Evolutionary conservation across 768 basidiomycete genomes (phyloP), one percentile per base, ranked within the genome.

Genomic region (Russula abietina): DNA sequence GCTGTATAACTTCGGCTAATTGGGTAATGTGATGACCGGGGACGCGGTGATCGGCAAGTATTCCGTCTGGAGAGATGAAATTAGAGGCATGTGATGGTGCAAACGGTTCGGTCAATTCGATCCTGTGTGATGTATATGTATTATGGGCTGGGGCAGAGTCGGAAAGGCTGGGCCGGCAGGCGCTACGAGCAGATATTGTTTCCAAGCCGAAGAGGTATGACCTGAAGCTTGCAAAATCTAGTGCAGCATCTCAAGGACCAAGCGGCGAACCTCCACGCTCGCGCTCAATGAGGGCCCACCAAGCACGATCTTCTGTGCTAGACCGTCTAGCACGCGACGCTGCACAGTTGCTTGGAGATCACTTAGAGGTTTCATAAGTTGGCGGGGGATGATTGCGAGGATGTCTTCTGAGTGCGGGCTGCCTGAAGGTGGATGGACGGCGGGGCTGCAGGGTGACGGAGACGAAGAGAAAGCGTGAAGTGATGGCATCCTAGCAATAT

Each of bases 201-300:
- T 89, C 87, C 96, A 96, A 99, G 0, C 97, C 96, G 16, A 89
- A 84, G 9, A 94, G 0, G 93, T 93, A 73, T 98, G 93, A 0
- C 92, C 96, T 0, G 92, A 91, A 1, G 87, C 85, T 71, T 98
- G 91, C 11, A 99, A 77, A 57, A 99, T 94, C 67, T 90, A 84
- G 66, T 94, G 91, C 11, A 99, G 74, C 0, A 91, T 91, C 69
- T 96, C 92, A 57, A 95, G 77, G 0, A 93, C 96, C 84, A 94
- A 89, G 26, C 86, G 79, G 28, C 94, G 82, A 43, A 98, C 77
- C 69, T 98, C 95, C 19, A 93, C 84, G 5, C 76, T 80, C 0
- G 80, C 76, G 30, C 74, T 75, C 52, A 78, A 81, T 26, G 74
- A 75, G 26, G 73, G 59, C 12, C 62, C 63, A 6, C 72, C 73